These are phyloP conservation scores for Fusarium sp. DNA, from an alignment of 2,329 filamentous ascomycete species.

Conservation along the genomic window DNA sequence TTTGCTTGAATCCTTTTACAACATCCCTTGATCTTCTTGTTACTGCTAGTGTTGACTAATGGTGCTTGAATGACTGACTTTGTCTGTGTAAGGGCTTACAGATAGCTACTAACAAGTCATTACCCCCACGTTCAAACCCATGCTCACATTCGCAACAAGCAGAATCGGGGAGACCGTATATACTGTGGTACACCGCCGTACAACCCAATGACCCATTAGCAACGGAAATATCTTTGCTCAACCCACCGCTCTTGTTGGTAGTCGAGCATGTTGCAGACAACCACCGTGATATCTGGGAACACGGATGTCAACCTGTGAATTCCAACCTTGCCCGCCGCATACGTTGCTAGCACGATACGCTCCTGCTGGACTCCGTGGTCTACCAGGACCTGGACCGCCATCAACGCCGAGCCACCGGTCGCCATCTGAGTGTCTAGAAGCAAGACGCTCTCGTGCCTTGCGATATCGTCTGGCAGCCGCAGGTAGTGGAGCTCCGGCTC, in stretches of 20 bases:
- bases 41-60: conserved; percentile 11
- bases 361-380: conserved; percentile 91
- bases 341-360: conserved; percentile 92
- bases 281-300: conserved; percentile 87
- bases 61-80: background rate
- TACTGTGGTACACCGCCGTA: conserved; percentile 10
- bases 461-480: conserved; percentile 80
- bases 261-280: conserved; percentile 84
- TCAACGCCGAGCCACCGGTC: conserved; percentile 84
- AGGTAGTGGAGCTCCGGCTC: conserved; percentile 95
- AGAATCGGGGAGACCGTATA: conserved; percentile 10
- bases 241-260: conserved; percentile 91
- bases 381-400: conserved; percentile 95
- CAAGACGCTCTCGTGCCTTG: conserved; percentile 82
- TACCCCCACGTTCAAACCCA: background rate
- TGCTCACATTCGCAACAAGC: background rate
- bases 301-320: conserved; percentile 88
- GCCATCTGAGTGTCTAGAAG: conserved; percentile 96
- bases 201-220: conserved; percentile 58
- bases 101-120: background rate
- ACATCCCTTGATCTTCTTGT: conserved; percentile 7
- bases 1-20: background rate
- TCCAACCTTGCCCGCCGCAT: conserved; percentile 86
- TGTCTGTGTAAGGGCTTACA: conserved; percentile 5
- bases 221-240: conserved; percentile 91